A percentile compares a stretch with the other conserved stretches of the same genome.
Conservation (phyloP, 768 basidiomycete genomes). For the Russula emetica region DNA sequence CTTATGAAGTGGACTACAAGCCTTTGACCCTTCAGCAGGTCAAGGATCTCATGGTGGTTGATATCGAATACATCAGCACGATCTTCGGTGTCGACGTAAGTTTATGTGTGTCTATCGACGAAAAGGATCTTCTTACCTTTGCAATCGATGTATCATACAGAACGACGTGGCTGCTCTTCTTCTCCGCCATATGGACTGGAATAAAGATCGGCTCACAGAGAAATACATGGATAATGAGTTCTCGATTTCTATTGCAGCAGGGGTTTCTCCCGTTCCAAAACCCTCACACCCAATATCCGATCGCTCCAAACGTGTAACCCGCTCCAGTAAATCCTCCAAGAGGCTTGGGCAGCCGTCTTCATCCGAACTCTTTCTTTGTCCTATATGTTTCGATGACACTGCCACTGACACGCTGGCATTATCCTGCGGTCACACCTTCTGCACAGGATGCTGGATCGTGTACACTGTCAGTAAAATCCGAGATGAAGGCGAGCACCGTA, state of each 20-base stretch:
- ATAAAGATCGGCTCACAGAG: constrained; percentile 93
- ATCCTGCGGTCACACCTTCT: constrained; percentile 81
- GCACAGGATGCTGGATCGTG: constrained; percentile 76
- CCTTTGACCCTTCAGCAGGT: constrained; percentile 68
- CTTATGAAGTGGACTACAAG: constrained; percentile 84
- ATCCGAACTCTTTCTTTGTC: constrained; percentile 70
- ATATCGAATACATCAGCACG: constrained; percentile 81
- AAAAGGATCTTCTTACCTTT: neutral
- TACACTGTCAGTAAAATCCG: constrained; percentile 78
- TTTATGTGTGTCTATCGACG: constrained; percentile 25
- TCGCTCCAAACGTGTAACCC: constrained; percentile 35
- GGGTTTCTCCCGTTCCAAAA: constrained; percentile 51
- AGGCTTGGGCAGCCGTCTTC: constrained; percentile 29
- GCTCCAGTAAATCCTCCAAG: constrained; percentile 30
- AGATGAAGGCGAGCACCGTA: constrained; percentile 68
- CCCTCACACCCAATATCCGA: constrained; percentile 32
- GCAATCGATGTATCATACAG: constrained; percentile 38
- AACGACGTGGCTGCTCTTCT: constrained; percentile 66
- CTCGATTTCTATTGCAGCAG: constrained; percentile 67
- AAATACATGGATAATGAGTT: constrained; percentile 93
- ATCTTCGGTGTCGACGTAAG: constrained; percentile 88
- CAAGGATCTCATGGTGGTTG: constrained; percentile 69
- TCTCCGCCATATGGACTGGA: constrained; percentile 85
- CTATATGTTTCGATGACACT: constrained; percentile 87
- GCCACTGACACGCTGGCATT: constrained; percentile 61